Conservation (phyloP, 768 basidiomycete genomes). For the Boletus coccyginus region DNA sequence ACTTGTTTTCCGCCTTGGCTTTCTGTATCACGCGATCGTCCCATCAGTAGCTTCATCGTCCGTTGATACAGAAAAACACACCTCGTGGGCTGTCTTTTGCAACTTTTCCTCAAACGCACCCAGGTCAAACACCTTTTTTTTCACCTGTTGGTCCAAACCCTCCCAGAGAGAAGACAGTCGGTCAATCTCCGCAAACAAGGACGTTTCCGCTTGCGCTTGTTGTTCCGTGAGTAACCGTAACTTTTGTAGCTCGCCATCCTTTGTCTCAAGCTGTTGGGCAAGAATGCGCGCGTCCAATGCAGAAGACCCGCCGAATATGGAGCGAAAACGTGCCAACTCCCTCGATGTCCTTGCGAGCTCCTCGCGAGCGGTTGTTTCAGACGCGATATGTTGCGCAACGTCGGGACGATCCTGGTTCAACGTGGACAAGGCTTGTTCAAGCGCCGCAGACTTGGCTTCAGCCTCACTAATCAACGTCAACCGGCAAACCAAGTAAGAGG, state of each 20-base stretch:
- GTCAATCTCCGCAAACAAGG: constrained; percentile 83
- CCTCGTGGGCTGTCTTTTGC: constrained; percentile 64
- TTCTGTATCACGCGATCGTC: constrained; percentile 48
- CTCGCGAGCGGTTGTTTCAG: constrained; percentile 50
- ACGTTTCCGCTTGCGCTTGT: constrained; percentile 63
- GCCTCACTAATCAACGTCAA: constrained; percentile 44
- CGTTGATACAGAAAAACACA: constrained; percentile 32
- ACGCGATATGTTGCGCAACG: constrained; percentile 43
- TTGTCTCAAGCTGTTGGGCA: constrained; percentile 52
- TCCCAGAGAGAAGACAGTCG: constrained; percentile 88
- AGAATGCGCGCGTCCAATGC: constrained; percentile 51
- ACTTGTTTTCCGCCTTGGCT: constrained; percentile 96
- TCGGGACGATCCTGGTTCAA: constrained; percentile 54
- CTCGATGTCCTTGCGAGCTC: constrained; percentile 44
- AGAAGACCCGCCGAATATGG: constrained; percentile 58
- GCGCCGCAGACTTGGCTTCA: constrained; percentile 45
- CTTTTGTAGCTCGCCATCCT: constrained; percentile 64
- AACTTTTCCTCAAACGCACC: constrained; percentile 69
- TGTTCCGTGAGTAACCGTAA: constrained; percentile 64
- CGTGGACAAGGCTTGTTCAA: constrained; percentile 48
- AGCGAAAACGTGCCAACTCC: constrained; percentile 60
- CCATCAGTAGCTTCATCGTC: background rate
- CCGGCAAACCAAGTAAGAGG: background rate
- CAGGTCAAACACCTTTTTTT: constrained; percentile 85
- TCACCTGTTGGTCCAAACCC: constrained; percentile 71